Base-by-base conservation (phyloP, 2,329 filamentous ascomycete genomes). In the Ophiocordyceps camponoti-rufipedis region DNA sequence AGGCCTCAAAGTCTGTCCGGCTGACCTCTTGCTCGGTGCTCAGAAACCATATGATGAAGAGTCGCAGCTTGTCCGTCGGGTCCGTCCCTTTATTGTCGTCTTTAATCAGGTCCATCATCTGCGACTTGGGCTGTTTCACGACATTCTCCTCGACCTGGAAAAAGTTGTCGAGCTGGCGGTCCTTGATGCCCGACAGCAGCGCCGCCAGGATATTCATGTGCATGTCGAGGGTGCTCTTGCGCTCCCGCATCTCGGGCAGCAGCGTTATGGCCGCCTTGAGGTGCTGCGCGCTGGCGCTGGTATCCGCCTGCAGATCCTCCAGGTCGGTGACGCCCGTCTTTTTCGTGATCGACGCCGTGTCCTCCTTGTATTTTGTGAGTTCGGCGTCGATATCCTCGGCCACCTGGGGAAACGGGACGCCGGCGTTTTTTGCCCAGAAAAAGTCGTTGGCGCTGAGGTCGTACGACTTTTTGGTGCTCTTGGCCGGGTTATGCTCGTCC, bases 161-260 rank as follows among this genome's bases (percentile, higher is more conserved):
- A 63, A 85, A 98, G 59, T 91, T 91, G 59, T 98, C 91, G 6
- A 98, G 70, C 61, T 96, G 88, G 14, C 91, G 80, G 54, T 94
- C 85, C 59, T 96, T 95, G 62, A 96, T 94, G 1, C 87, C 88
- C 0, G 67, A 71, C 39, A 80, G 58, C 3, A 80, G 60, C 1
- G 85, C 85, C 1, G 88, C 89, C 4, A 93, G 72, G 48, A 96
- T 94, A 59, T 94, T 95, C 91, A 98, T 98, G 61, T 98, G 91
- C 84, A 95, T 96, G 58, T 95, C 91, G 5, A 98, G 74, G 18
- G 82, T 75, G n/a, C 81, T 80, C 60, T 98, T 98, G 48, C 91
- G 80, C 62, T 96, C 91, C 50, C 87, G 74, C 52, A 98, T 71
- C 61, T 96, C 89, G 0, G 91, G 93, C 13, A 98, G 70, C 19